Conservation (phyloP, 257 asterid species). For the Nicotiana attenuata region DNA sequence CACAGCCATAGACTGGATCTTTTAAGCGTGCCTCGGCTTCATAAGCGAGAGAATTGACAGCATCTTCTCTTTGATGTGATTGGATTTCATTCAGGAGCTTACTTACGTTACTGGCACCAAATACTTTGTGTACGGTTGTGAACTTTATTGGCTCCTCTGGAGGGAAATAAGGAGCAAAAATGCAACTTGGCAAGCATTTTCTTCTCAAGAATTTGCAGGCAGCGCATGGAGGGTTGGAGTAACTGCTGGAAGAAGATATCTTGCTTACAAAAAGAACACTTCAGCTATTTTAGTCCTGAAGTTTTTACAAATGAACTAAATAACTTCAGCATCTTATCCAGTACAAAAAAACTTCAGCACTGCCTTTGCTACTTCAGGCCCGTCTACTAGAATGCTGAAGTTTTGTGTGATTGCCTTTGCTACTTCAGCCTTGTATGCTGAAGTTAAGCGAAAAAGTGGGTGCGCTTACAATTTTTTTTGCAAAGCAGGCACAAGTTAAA, state of each 20-base stretch:
- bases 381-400: no score
- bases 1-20: conserved; percentile 30
- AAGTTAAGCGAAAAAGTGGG: no score
- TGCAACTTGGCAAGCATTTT: conserved; percentile 24
- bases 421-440: no score
- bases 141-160: conserved; percentile 27
- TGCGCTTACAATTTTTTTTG: no score
- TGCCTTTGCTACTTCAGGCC: no score
- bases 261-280: background rate
- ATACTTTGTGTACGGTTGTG: conserved; percentile 27
- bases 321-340: accelerated
- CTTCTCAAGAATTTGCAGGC: conserved; percentile 31
- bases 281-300: no score
- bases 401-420: no score
- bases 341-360: no score
- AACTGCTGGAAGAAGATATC: conserved; percentile 7
- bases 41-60: conserved; percentile 23
- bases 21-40: conserved; percentile 25
- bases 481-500: no score
- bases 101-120: conserved; percentile 29
- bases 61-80: conserved; percentile 26
- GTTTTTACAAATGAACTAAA: no score
- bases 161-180: conserved; percentile 28
- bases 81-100: conserved; percentile 21
- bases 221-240: conserved; percentile 24